A percentile compares a stretch with the other conserved stretches of the same genome.
These are phyloP conservation scores for Gymnopus androsaceus DNA, from an alignment of 1,284 basidiomycete genomes.

Conservation along the genomic window DNA sequence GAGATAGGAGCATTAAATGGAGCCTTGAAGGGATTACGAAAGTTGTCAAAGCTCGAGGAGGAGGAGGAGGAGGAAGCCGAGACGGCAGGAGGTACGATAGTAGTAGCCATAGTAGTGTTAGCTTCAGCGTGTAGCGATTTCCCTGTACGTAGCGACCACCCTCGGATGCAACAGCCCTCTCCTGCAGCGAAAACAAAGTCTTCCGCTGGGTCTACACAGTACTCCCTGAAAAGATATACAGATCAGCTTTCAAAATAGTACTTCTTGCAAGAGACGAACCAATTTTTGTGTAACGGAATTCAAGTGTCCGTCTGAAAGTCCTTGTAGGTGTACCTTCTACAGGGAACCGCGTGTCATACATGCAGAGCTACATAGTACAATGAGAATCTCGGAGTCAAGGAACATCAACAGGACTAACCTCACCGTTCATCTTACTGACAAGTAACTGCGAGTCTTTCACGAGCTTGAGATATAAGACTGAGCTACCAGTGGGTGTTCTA, in stretches of 20 bases:
- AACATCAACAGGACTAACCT: conserved; percentile 42
- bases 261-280: conserved; percentile 38
- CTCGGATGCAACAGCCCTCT: conserved; percentile 60
- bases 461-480: conserved; percentile 53
- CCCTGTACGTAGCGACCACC: conserved; percentile 67
- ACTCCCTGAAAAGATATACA: too few species aligned
- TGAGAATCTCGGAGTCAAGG: conserved; percentile 16
- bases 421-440: conserved; percentile 58
- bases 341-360: conserved; percentile 64
- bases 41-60: neutral
- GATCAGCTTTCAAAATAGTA: neutral
- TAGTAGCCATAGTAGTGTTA: neutral
- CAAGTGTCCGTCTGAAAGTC: conserved; percentile 54
- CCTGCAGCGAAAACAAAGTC: conserved; percentile 76
- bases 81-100: too few species aligned
- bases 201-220: conserved; percentile 55
- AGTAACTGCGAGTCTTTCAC: conserved; percentile 56
- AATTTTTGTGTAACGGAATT: conserved; percentile 53
- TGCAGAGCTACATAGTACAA: conserved; percentile 13
- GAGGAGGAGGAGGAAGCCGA: neutral
- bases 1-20: neutral
- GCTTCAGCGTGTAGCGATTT: conserved; percentile 32
- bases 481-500: too few species aligned
- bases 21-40: conserved; percentile 5
- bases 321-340: conserved; percentile 43